These are phyloP conservation scores for Zhuliangozyma parablackwelliae DNA, from an alignment of 1,139 yeast genomes.

Conservation along the genomic window DNA sequence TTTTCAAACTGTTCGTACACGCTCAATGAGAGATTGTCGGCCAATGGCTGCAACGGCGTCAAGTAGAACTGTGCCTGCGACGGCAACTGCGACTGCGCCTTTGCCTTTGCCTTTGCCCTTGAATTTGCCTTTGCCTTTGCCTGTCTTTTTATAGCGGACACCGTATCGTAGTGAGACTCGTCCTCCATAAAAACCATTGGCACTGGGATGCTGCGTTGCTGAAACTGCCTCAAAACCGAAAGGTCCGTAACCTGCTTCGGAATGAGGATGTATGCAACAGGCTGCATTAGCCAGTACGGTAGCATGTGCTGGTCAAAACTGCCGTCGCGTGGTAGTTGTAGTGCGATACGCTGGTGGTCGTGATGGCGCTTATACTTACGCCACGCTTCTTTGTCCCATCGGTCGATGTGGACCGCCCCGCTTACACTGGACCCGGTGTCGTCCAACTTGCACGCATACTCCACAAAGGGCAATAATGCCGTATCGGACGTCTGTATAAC, in stretches of 20 bases:
- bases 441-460: too few species aligned
- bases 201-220: background rate
- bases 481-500: too few species aligned
- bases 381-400: too few species aligned
- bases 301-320: background rate
- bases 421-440: too few species aligned
- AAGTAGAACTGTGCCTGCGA: slow-evolving; percentile 5
- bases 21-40: slow-evolving; percentile 49
- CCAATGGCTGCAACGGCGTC: slow-evolving; percentile 68
- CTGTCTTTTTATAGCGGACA: background rate
- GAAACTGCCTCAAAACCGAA: slow-evolving; percentile 1
- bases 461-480: too few species aligned
- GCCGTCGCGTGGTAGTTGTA: too few species aligned
- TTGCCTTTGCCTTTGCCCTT: background rate
- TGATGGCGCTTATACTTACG: too few species aligned
- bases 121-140: background rate
- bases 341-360: too few species aligned
- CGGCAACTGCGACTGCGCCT: slow-evolving; percentile 1
- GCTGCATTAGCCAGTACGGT: slow-evolving; percentile 5
- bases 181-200: slow-evolving; percentile 4
- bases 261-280: slow-evolving; percentile 1
- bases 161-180: background rate
- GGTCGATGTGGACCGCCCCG: too few species aligned
- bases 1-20: slow-evolving; percentile 68
- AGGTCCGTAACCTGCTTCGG: background rate